These are phyloP conservation scores for Candida orba DNA, from an alignment of 805 yeast species.

Conservation along the genomic window DNA sequence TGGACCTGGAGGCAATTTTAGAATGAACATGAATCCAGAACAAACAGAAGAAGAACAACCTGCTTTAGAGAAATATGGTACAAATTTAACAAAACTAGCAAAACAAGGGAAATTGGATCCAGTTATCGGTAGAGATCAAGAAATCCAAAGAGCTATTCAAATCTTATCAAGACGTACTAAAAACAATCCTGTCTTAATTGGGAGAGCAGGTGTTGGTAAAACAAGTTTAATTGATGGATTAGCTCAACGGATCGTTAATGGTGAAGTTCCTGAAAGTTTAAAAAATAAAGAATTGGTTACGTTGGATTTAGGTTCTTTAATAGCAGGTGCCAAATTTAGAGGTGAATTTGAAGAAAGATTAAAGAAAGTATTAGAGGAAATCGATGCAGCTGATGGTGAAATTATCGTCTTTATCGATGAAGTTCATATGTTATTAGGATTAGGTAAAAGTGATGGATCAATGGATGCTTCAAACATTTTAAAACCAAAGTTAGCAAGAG, in stretches of 20 bases:
- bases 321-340: conserved; percentile 91
- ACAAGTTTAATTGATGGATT: conserved; percentile 95
- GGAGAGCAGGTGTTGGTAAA: conserved; percentile 97
- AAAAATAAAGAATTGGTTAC: conserved; percentile 79
- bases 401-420: conserved; percentile 86
- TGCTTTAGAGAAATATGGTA: conserved; percentile 79
- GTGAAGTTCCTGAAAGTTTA: conserved; percentile 93
- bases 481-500: conserved; percentile 92
- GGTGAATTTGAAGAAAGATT: conserved; percentile 95
- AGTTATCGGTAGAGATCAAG: conserved; percentile 95
- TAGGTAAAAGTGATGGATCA: conserved; percentile 91
- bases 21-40: conserved; percentile 35
- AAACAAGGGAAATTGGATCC: conserved; percentile 89
- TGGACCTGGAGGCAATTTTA: conserved; percentile 12
- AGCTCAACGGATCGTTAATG: conserved; percentile 86
- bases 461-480: conserved; percentile 92
- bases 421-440: conserved; percentile 79
- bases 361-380: conserved; percentile 73
- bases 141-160: conserved; percentile 87
- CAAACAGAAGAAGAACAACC: conserved; percentile 49
- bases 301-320: conserved; percentile 79
- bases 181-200: conserved; percentile 91
- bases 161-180: conserved; percentile 88
- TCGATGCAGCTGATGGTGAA: conserved; percentile 68
- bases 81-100: conserved; percentile 82